Base-by-base conservation (phyloP, 352 stramenopile species). In the Pythium oligandrum region DNA sequence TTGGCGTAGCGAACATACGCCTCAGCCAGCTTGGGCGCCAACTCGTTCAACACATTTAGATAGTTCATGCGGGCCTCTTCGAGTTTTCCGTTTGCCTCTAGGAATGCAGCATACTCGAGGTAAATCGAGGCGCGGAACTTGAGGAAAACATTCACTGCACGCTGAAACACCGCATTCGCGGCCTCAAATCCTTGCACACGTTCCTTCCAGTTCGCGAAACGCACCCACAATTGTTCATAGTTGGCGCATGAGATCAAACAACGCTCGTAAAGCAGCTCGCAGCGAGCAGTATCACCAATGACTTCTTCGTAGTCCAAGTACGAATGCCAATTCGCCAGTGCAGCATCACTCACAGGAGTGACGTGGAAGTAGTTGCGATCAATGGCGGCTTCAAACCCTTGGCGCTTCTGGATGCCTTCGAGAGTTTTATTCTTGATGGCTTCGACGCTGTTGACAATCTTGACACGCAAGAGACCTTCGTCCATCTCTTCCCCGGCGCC, bases 331-430 rank as follows among this genome's bases (percentile, higher is more conserved):
- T 92, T 92, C 40, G 75, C 76, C 49, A 92, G 70, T 31, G 77
- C 70, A n/a, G 66, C 61, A 52, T 83, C 78, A 48, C 64, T 64
- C 38, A 92, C 79, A 1, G 75, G 75, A 4, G 78, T 92, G 35
- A 92, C 82, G 47, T 92, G 82, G 56, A 89, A 92, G 55, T 92
- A 92, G 53, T 66, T 90, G 36, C 82, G 82, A 40, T 90, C 79
- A 44, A 92, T 92, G 32, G 57, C 66, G n/a, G 73, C 73, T 70
- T 92, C 82, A 50, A 88, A 92, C 30, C 59, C 64, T 39, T 91
- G 78, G 6, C 81, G 78, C 34, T 71, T 69, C 43, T 78, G 74
- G 44, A 88, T 77, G 31, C 66, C 69, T 56, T 86, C 76, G 17
- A 77, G 58, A 2, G 81, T 86, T 51, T 74, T 76, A 56, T 88